Evolutionary conservation across 495 filamentous ascomycete genomes (phyloP).

Genomic region (Physcia stellaris): DNA sequence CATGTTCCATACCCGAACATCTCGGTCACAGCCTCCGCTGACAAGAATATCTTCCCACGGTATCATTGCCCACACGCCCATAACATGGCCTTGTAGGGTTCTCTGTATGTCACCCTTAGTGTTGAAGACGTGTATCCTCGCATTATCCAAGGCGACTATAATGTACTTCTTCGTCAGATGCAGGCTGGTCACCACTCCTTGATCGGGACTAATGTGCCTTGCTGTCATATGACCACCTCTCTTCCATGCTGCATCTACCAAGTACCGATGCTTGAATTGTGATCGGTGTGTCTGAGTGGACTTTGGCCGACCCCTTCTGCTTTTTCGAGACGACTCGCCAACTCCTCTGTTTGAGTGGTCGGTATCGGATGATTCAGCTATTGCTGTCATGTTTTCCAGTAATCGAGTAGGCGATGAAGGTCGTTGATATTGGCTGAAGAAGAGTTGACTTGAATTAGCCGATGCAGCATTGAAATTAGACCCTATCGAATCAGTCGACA

Average conservation of each 20-base stretch:
- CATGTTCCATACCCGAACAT: constrained; percentile 97
- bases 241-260: constrained; percentile 95
- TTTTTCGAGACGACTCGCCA: constrained; percentile 2
- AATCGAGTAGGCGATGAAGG: constrained; percentile 11
- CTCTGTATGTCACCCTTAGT: constrained; percentile 75
- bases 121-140: constrained; percentile 96
- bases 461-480: constrained; percentile 11
- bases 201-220: constrained; percentile 82
- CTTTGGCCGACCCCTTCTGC: constrained; percentile 21
- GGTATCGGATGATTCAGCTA: constrained; percentile 14
- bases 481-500: constrained; percentile 30
- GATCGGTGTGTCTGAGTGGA: constrained; percentile 64
- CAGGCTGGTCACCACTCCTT: constrained; percentile 89
- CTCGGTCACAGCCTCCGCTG: constrained; percentile 90
- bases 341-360: constrained; percentile 8
- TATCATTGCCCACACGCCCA: constrained; percentile 99
- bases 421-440: constrained; percentile 11
- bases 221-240: constrained; percentile 67
- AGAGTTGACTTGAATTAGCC: constrained; percentile 9
- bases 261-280: constrained; percentile 93
- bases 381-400: constrained; percentile 13
- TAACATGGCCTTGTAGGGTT: constrained; percentile 87
- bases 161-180: constrained; percentile 94
- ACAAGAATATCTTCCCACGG: constrained; percentile 94
- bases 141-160: constrained; percentile 93